Conservation (phyloP, 495 filamentous ascomycete species). For the Lasiosphaeris hirsuta region DNA sequence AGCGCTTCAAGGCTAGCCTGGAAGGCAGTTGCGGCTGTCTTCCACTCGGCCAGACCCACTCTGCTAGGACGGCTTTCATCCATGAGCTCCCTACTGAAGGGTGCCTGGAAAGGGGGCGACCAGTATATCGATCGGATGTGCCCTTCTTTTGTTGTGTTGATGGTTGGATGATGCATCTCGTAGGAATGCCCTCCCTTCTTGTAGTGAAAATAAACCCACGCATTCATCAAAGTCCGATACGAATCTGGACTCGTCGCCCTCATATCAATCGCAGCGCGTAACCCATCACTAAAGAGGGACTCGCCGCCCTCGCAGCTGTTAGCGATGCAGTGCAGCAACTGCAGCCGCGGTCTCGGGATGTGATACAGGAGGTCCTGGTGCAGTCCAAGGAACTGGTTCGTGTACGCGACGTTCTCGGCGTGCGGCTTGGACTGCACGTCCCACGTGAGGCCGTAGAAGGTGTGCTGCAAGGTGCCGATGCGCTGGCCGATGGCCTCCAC, state of each 20-base stretch:
- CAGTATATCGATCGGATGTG: slow-evolving; percentile 55
- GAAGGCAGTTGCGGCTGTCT: slow-evolving; percentile 45
- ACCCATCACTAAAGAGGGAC: slow-evolving; percentile 75
- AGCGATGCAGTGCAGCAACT: slow-evolving; percentile 81
- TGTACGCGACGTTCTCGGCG: slow-evolving; percentile 91
- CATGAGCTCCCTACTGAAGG: not conserved
- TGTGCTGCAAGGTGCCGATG: slow-evolving; percentile 72
- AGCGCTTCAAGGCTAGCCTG: slow-evolving; percentile 43
- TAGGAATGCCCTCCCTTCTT: slow-evolving; percentile 60
- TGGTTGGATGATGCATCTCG: slow-evolving; percentile 44
- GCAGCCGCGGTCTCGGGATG: slow-evolving; percentile 69
- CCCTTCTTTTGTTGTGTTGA: slow-evolving; percentile 33
- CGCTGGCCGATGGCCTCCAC: slow-evolving; percentile 64
- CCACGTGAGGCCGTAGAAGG: slow-evolving; percentile 88
- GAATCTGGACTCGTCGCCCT: slow-evolving; percentile 8
- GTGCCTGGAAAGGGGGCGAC: slow-evolving; percentile 50
- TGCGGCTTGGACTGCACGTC: slow-evolving; percentile 73
- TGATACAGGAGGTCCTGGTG: slow-evolving; percentile 96
- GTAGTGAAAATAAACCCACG: slow-evolving; percentile 65
- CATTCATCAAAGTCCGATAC: slow-evolving; percentile 39
- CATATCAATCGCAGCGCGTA: slow-evolving; percentile 55
- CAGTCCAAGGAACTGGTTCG: slow-evolving; percentile 68
- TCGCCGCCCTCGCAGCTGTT: slow-evolving; percentile 73
- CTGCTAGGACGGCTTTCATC: not conserved
- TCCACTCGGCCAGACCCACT: slow-evolving; percentile 24